Evolutionary conservation across 768 basidiomycete genomes (phyloP), one percentile per base, ranked within the genome.

Genomic region (Trametes meyenii): DNA sequence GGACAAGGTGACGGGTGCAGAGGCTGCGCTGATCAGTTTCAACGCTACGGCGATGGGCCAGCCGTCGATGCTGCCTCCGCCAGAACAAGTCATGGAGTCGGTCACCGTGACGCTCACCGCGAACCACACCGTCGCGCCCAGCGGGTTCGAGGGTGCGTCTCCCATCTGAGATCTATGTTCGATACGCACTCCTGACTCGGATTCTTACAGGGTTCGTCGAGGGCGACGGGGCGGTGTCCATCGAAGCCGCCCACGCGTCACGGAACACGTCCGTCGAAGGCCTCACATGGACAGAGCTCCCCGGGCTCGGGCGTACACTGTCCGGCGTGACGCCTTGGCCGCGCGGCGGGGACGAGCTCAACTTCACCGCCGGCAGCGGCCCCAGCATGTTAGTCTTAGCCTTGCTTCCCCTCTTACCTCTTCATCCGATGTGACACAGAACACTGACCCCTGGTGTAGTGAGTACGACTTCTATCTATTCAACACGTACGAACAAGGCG

Each of bases 391-490:
- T 62, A 63, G 83, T 70, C 56, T 8, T 10, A 17, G 21, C 29
- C 29, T 33, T 33, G 29, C 43, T 10, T 21, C 43, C 21, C n/a
- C 43, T 21, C 43, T 16, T 44, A 23, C n/a, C 33, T 55, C 16
- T 14, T 24, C 40, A 21, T 13, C 14, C 19, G 35, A 23, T 24
- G 12, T 17, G 35, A 39, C 60, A 33, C 35, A 36, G 17, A 40
- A 55, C 45, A 49, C 46, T 38, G 26, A 38, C 50, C 17, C 36
- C 43, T 10, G 45, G 26, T 35, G 5, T 63, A 85, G 84, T 53
- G 82, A 85, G 71, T 90, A 89, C 71, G 85, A 86, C 70, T 86
- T 89, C 71, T 83, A 75, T 73, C 83, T 75, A 58, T 86, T 87
- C 78, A 80, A 84, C 73, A 80, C 79, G 24, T 67, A 78, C 19